These are phyloP conservation scores for Hansfordia pulvinata DNA, from an alignment of 2,329 filamentous ascomycete genomes.

Conservation along the genomic window DNA sequence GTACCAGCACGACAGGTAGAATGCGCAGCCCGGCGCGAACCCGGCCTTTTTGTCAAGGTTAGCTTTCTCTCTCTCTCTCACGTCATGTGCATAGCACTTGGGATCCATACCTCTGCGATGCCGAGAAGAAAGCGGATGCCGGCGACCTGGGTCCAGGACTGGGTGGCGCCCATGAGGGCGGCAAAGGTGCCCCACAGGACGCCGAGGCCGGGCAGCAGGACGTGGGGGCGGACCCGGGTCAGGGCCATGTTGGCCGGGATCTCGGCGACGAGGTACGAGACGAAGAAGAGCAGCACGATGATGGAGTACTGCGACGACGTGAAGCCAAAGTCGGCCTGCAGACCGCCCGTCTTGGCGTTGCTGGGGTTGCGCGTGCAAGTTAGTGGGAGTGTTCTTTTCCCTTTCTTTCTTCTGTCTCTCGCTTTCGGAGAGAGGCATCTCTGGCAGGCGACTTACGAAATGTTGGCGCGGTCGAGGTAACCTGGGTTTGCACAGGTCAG, in stretches of 20 bases:
- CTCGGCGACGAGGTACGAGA: constrained; percentile 13
- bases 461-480: constrained; percentile 7
- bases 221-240: constrained; percentile 9
- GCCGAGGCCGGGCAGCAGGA: constrained; percentile 9
- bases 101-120: constrained; percentile 6
- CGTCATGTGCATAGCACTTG: too few relatives aligned
- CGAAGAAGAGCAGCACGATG: constrained; percentile 14
- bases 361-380: too few relatives aligned
- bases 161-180: constrained; percentile 9
- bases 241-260: constrained; percentile 12
- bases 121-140: constrained; percentile 10
- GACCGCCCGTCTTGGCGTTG: constrained; percentile 11
- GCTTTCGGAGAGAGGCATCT: too few relatives aligned
- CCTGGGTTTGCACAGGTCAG: not conserved
- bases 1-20: constrained; percentile 12
- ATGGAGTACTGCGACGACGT: constrained; percentile 12
- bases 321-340: constrained; percentile 9
- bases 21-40: constrained; percentile 11
- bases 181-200: constrained; percentile 11
- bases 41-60: too few relatives aligned
- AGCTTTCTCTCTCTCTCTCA: too few relatives aligned
- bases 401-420: too few relatives aligned
- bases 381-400: too few relatives aligned
- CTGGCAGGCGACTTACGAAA: constrained; percentile 6
- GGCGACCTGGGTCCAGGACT: constrained; percentile 10